Percentiles rank a stretch among this genome's conserved stretches.
Conservation (phyloP, 75 land plant species). For the Sequoia sempervirens region DNA sequence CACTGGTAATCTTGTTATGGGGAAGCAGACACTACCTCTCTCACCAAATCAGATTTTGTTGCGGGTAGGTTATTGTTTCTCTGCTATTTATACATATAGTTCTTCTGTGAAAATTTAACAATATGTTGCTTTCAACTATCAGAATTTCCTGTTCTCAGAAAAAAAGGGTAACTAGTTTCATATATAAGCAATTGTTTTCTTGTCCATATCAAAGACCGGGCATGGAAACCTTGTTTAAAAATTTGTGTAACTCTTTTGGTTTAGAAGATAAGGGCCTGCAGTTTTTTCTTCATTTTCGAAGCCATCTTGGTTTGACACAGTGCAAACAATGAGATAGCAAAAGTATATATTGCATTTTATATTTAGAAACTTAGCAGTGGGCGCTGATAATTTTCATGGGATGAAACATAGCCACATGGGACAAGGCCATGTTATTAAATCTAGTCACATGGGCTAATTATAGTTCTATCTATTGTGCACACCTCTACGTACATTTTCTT, state of each 20-base stretch:
- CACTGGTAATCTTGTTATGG: slow-evolving; percentile 83
- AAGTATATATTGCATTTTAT: no score
- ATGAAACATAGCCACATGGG: no score
- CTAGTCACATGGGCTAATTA: no score
- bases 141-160: background rate
- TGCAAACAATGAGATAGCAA: no score
- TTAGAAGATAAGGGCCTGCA: background rate
- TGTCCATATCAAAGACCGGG: background rate
- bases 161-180: background rate
- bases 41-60: slow-evolving; percentile 88
- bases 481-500: no score
- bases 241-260: background rate
- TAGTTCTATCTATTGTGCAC: no score
- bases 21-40: slow-evolving; percentile 88
- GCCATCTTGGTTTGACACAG: no score
- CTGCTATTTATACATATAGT: background rate
- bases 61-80: slow-evolving; percentile 44
- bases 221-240: background rate
- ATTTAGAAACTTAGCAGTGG: no score
- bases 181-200: background rate
- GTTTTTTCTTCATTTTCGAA: no score
- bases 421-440: no score
- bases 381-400: no score
- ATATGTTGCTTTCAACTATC: background rate
- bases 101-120: background rate